Percentiles rank a stretch among this genome's conserved stretches.
These are phyloP conservation scores for Tympanopsis confertula DNA, from an alignment of 2,329 filamentous ascomycete genomes.

Conservation along the genomic window DNA sequence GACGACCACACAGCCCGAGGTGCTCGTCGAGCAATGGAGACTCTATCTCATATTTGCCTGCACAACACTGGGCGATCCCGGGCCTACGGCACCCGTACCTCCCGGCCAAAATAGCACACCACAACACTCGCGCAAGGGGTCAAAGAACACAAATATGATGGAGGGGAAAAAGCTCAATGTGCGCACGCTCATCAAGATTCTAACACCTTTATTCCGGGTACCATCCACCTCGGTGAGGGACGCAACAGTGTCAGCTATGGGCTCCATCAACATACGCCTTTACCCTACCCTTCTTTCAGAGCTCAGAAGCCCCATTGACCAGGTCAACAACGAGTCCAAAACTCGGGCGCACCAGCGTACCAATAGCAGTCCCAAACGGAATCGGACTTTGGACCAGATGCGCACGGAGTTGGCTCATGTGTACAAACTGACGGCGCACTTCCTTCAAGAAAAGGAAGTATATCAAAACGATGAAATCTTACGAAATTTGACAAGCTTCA, in stretches of 20 bases:
- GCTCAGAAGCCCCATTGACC: constrained; percentile 72
- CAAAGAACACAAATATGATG: constrained; percentile 54
- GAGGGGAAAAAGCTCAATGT: constrained; percentile 80
- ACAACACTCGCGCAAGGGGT: constrained; percentile 76
- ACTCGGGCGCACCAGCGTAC: constrained; percentile 77
- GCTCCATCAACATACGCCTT: constrained; percentile 88
- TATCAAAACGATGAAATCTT: constrained; percentile 84
- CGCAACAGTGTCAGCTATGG: constrained; percentile 81
- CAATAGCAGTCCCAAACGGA: constrained; percentile 70
- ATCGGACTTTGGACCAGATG: constrained; percentile 72
- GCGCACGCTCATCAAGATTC: constrained; percentile 75
- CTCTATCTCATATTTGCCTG: constrained; percentile 94
- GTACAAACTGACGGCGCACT: constrained; percentile 85
- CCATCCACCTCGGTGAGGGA: constrained; percentile 73
- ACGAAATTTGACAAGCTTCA: constrained; percentile 75
- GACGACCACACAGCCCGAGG: constrained; percentile 66
- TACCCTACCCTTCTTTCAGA: constrained; percentile 86
- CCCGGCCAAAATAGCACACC: constrained; percentile 39
- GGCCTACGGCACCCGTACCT: constrained; percentile 20
- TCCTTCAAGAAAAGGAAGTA: constrained; percentile 67
- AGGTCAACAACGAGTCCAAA: constrained; percentile 80
- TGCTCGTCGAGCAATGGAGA: constrained; percentile 95
- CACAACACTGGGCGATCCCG: constrained; percentile 80
- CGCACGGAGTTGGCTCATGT: constrained; percentile 93
- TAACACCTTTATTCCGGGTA: constrained; percentile 76